Base-by-base conservation (phyloP, 163 green algal genomes). In the Picocystis sp. region DNA sequence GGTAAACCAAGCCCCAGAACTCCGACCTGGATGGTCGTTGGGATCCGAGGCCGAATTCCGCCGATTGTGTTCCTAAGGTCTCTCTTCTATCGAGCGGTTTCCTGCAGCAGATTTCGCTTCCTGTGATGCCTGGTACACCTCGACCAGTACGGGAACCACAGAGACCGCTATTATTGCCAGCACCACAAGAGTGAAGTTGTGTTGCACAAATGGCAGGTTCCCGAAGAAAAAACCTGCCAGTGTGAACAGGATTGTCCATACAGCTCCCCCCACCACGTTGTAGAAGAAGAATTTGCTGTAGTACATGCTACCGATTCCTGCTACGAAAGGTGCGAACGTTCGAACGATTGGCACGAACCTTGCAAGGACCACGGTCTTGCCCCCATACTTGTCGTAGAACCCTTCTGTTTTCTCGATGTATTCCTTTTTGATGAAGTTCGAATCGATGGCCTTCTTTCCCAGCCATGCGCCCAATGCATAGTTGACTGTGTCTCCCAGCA, bases 281-380 rank as follows among this genome's bases (percentile, higher is more conserved):
- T 82, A 94, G 19, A 52, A 29, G 24, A 42, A 21, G 45, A 65
- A 70, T 55, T 69, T 65, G 33, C 44, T 35, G 52, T 87, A 89
- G 0, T 65, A 47, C 83, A 93, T 92, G 52, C 55, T 70, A n/a
- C 76, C 76, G 14, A 93, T 70, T 6, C 85, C 85, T 1, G 85
- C 85, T 14, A 95, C 79, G 58, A 95, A 95, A 9, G 85, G 85
- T 10, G 84, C 84, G 62, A 95, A 92, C 3, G 86, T 95, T 21
- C 86, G 72, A 0, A 95, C 73, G 55, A 95, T 95, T 47, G 84
- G 84, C 41, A 93, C 75, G 58, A 95, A 95, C 25, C 86, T 76
- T 6, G 82, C 86, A 45, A 95, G 68, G 21, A 93, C 79, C 3
- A 92, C 72, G 22, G 50, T 57, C n/a, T 17, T 21, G 5, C 22